Base-by-base conservation (phyloP, 805 yeast genomes). In the Isabelozyma heimii region DNA sequence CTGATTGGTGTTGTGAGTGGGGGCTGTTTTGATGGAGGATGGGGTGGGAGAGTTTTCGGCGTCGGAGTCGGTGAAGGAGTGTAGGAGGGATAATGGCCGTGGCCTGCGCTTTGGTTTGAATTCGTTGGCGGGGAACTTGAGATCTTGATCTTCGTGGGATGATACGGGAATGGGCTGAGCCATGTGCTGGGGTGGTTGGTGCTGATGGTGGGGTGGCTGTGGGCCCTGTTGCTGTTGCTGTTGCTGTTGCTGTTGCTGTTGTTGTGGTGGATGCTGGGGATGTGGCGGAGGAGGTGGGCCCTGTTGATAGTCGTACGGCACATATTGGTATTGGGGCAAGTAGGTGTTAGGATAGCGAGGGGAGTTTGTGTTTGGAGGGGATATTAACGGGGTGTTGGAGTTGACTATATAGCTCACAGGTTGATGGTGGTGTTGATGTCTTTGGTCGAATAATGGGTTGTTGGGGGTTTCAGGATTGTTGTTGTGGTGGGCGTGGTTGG, bases 71-170 rank as follows among this genome's bases (percentile, higher is more conserved):
- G 61, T 51, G 50, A 59, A 61, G 15, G 73, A 64, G 48, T 67
- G 70, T 51, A 58, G 69, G 42, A 73, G 63, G 12, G 72, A 50
- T 42, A 73, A 58, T 5, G 77, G 78, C 39, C 67, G 52, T 13
- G 77, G 77, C 47, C 78, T 62, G 46, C 71, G 55, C 49, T 68
- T 70, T 6, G 74, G 74, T 51, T 69, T 73, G 53, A 62, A 68
- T 33, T 62, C 58, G 46, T 59, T 58, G 3, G 53, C 40, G 7
- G 69, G 67, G 10, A 60, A 42, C 43, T 57, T 61, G 17, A 63
- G 40, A 30, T 33, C 13, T 37, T 42, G 15, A 10, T 30, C 35
- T 13, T 30, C n/a, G 8, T 30, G 35, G n/a, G 8, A 8, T 10
- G 35, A 30, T 30, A 30, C n/a, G 8, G 35, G 52, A 38, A 8